phyloP scores from a whole-genome alignment of 2,329 filamentous ascomycete genomes.

The Dichotomopilus funicola region DNA sequence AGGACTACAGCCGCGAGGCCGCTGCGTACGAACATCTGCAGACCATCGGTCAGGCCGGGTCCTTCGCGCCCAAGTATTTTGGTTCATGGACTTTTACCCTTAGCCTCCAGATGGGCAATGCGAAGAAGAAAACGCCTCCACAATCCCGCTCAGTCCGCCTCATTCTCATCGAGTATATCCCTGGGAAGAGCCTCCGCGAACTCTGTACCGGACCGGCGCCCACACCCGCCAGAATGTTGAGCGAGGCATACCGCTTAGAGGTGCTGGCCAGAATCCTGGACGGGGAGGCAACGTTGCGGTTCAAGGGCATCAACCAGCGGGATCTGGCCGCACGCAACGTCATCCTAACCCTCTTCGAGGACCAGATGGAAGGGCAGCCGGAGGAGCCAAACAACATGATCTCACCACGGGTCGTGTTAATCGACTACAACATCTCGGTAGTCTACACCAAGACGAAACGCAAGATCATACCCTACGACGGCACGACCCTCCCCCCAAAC shows the following conservation, averaged over 20 bases:
- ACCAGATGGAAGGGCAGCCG: neutral
- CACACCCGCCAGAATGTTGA: neutral
- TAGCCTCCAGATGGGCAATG: neutral
- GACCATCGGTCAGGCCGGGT: neutral
- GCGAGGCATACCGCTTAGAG: neutral
- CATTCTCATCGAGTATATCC: slow-evolving; percentile 6
- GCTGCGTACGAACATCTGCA: slow-evolving; percentile 5
- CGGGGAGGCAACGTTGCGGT: neutral
- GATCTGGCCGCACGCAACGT: slow-evolving; percentile 10
- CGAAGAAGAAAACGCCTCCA: neutral
- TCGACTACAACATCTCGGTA: slow-evolving; percentile 5
- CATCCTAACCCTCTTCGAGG: neutral
- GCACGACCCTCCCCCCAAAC: neutral
- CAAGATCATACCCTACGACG: neutral
- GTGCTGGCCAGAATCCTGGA: neutral
- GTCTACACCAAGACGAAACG: slow-evolving; percentile 4
- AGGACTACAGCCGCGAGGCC: slow-evolving; percentile 7
- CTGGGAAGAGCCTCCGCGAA: neutral
- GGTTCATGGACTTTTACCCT: slow-evolving; percentile 10
- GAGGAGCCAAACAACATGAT: neutral
- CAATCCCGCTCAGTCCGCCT: neutral
- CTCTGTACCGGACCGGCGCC: neutral
- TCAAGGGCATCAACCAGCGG: slow-evolving; percentile 2
- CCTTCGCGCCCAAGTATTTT: slow-evolving; percentile 4
- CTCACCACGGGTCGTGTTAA: neutral